A percentile compares a stretch with the other conserved stretches of the same genome.
Conservation (phyloP, 2,329 filamentous ascomycete genomes). For the Leptographium lundbergii region DNA sequence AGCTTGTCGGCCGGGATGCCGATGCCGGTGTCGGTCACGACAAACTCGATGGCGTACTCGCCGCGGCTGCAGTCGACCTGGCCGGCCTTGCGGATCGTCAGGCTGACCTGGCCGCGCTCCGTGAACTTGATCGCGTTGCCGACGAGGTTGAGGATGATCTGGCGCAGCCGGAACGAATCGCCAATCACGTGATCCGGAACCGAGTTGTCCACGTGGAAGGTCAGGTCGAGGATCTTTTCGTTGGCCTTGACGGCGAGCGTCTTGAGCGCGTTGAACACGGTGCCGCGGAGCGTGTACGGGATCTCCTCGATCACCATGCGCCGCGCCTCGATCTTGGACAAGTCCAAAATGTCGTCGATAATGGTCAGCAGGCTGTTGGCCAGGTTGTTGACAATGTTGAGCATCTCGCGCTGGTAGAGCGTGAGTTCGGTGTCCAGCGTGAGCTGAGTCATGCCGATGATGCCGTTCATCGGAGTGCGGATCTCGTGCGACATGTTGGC, state of each 20-base stretch:
- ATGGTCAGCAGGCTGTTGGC: conserved; percentile 94
- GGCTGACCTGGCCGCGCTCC: conserved; percentile 87
- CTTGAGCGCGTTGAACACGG: conserved; percentile 94
- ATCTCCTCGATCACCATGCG: conserved; percentile 98
- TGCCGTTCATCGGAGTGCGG: conserved; percentile 92
- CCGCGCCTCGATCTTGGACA: conserved; percentile 81
- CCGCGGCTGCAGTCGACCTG: conserved; percentile 33
- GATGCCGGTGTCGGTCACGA: conserved; percentile 91
- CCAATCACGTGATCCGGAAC: conserved; percentile 93
- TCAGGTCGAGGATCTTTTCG: conserved; percentile 85
- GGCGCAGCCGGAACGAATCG: conserved; percentile 88
- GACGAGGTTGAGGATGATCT: conserved; percentile 94
- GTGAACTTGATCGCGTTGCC: conserved; percentile 99
- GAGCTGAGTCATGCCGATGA: conserved; percentile 95
- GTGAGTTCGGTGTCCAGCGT: conserved; percentile 92
- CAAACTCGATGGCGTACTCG: conserved; percentile 90
- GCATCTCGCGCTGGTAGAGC: conserved; percentile 92
- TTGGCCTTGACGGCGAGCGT: conserved; percentile 95
- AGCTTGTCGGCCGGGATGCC: conserved; percentile 93
- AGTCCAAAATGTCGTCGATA: conserved; percentile 71
- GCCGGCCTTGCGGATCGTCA: conserved; percentile 67
- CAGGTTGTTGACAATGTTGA: conserved; percentile 94
- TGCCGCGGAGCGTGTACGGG: conserved; percentile 84
- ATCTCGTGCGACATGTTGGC: conserved; percentile 99
- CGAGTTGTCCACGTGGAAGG: conserved; percentile 84